Evolutionary conservation across 2,329 filamentous ascomycete genomes (phyloP), one percentile per base, ranked within the genome.

Genomic region (Hirsutella minnesotensis): DNA sequence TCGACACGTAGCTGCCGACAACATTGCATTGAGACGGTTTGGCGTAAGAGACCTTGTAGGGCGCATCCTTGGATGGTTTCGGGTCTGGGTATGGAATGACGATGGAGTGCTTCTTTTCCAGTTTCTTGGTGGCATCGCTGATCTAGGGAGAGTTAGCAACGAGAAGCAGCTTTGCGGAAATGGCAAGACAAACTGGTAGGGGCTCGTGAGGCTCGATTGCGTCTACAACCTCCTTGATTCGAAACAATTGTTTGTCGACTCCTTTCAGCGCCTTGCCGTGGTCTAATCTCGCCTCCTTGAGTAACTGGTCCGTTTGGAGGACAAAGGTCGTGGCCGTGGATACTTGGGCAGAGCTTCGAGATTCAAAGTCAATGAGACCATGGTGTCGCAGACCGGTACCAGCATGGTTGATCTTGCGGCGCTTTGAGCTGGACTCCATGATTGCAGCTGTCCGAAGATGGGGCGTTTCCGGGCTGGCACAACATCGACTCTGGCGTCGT

Each of bases 1-100:
- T 82, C 41, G 85, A 69, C 10, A 84, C 77, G 66, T 94, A 90
- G 62, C 89, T 94, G 40, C 92, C 92, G 27, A 90, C 82, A 20
- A 94, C 83, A 55, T 95, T 95, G 62, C 92, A 79, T 51, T 81
- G 80, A 8, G 76, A 65, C 3, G 92, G 90, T 56, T 78, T 82
- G 38, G 73, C 72, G 59, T 87, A 95, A 33, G 81, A 72, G 41
- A 96, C 69, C 54, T 87, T 89, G 64, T 94, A 94, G 41, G 84
- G 83, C 27, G 79, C 79, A 59, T 90, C 81, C 53, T 78, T 77
- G 10, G 76, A 68, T 2, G 90, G 89, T 40, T 72, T 78, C 16
- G 88, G 88, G n/a, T 82, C 72, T 15, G 90, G 87, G 56, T 87
- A 95, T 0, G 92, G 92, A 39, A 95, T 75, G n/a, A 68, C 62